phyloP scores from a whole-genome alignment of 2,329 filamentous ascomycete genomes.

The Diaporthe sp. region DNA sequence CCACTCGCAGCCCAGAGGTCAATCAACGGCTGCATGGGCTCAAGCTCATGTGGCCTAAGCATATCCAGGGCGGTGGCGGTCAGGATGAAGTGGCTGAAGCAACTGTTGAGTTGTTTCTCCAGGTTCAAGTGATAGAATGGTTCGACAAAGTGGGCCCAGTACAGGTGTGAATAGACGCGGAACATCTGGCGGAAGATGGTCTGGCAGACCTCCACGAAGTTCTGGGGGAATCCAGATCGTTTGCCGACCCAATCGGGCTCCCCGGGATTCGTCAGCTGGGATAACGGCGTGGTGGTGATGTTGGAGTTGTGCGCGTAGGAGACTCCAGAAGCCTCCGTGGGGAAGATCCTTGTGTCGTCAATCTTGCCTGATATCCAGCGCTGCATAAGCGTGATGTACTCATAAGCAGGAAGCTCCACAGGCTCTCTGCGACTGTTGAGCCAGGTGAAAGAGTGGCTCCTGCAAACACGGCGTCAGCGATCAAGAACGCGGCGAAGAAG shows the following conservation, averaged over 20 bases:
- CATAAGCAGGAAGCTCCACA: conserved; percentile 89
- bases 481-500: neutral
- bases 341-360: conserved; percentile 89
- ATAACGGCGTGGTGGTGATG: conserved; percentile 68
- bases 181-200: conserved; percentile 98
- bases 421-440: conserved; percentile 88
- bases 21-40: conserved; percentile 95
- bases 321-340: conserved; percentile 80
- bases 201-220: conserved; percentile 91
- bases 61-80: conserved; percentile 85
- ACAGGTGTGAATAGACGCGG: conserved; percentile 96
- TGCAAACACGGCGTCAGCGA: conserved; percentile 43
- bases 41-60: conserved; percentile 87
- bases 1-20: conserved; percentile 92
- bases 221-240: conserved; percentile 89
- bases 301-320: conserved; percentile 73
- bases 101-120: conserved; percentile 86
- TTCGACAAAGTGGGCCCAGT: conserved; percentile 93
- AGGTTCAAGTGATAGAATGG: conserved; percentile 86
- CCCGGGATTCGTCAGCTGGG: conserved; percentile 68
- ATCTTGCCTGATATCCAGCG: conserved; percentile 98
- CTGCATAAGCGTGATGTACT: conserved; percentile 96
- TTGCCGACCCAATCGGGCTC: conserved; percentile 88
- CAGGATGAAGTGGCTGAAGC: conserved; percentile 86
- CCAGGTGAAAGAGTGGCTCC: conserved; percentile 97